Evolutionary conservation across 1,139 yeast genomes (phyloP).

Genomic region (Nadsonia starkeyi-henricii): DNA sequence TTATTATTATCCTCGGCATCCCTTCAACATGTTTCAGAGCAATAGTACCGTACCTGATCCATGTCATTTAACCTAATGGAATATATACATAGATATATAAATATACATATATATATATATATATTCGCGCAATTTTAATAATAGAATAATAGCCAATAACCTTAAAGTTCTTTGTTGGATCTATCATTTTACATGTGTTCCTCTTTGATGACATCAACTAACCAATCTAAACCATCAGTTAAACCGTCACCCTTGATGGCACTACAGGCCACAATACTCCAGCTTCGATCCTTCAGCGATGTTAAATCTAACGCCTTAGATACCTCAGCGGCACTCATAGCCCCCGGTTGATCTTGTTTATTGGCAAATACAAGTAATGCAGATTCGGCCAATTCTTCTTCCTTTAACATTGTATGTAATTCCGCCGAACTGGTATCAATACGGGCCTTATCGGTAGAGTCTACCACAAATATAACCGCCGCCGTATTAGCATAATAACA

Average conservation of each 20-base stretch:
- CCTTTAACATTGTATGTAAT: conserved; percentile 78
- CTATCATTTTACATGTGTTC: conserved; percentile 25
- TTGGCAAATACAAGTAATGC: conserved; percentile 92
- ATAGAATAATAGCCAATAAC: too few species aligned
- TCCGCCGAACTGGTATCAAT: conserved; percentile 80
- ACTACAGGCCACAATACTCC: conserved; percentile 96
- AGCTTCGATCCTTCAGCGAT: conserved; percentile 85
- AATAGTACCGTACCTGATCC: too few species aligned
- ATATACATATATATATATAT: too few species aligned
- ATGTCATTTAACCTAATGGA: too few species aligned
- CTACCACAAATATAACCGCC: conserved; percentile 92
- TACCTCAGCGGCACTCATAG: conserved; percentile 88
- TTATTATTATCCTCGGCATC: too few species aligned
- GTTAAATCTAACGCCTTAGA: conserved; percentile 75
- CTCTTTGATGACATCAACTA: conserved; percentile 89
- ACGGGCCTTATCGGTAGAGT: conserved; percentile 91
- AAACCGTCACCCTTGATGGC: conserved; percentile 95
- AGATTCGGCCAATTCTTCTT: conserved; percentile 80
- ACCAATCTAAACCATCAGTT: conserved; percentile 87
- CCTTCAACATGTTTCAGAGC: too few species aligned
- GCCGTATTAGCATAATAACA: conserved; percentile 94
- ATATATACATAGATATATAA: too few species aligned
- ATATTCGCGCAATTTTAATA: too few species aligned
- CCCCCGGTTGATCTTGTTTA: conserved; percentile 95
- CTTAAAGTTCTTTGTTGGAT: neutral